Evolutionary conservation across 176 grass and related monocot species (phyloP).

Genomic region (Musa acuminata): DNA sequence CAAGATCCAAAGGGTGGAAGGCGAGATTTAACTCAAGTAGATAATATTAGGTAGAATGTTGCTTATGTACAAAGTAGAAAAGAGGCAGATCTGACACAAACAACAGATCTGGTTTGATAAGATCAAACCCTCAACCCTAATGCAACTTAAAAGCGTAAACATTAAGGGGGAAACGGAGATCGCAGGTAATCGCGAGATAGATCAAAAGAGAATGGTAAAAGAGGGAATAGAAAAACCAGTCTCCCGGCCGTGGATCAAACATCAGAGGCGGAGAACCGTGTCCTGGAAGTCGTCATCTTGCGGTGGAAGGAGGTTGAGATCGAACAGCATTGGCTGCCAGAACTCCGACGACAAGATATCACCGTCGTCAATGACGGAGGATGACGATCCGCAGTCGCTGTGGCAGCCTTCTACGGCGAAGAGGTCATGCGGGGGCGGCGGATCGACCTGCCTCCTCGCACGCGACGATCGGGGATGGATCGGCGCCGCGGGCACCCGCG

Average conservation of each 20-base stretch:
- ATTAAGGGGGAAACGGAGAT: background rate
- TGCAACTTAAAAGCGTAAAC: background rate
- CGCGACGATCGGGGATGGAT: background rate
- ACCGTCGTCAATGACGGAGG: conserved; percentile 11
- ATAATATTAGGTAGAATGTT: background rate
- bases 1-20: background rate
- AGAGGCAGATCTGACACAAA: background rate
- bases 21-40: background rate
- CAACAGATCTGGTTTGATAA: background rate
- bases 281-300: conserved; percentile 12
- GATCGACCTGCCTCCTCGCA: background rate
- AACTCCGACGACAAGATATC: background rate
- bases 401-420: conserved; percentile 2
- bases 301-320: conserved; percentile 71
- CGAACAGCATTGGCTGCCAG: conserved; percentile 35
- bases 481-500: background rate
- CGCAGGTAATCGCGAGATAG: background rate
- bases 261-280: conserved; percentile 1
- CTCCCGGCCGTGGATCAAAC: background rate
- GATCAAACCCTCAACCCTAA: background rate
- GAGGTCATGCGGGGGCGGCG: background rate
- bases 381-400: conserved; percentile 58
- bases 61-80: conserved; percentile 1
- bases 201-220: background rate
- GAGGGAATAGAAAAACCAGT: background rate